A percentile compares a stretch with the other conserved stretches of the same genome.
phyloP scores from a whole-genome alignment of 805 yeast genomes.

The Sungouiozyma intestinalis region DNA sequence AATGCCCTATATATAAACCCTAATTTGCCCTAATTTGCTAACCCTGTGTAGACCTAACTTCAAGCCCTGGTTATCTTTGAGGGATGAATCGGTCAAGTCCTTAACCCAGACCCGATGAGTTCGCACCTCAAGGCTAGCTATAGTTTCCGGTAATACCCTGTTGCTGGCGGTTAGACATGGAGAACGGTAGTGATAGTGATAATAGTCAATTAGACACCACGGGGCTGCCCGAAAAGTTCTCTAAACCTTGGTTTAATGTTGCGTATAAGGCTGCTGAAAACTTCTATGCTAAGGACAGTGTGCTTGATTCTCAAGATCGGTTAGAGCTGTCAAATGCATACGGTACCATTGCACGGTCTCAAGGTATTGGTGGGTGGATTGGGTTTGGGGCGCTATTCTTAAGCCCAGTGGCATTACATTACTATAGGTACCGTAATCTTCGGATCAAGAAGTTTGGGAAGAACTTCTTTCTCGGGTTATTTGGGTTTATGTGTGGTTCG shows the following conservation, averaged over 20 bases:
- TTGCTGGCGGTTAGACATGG: background rate
- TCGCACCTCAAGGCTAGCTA: no score
- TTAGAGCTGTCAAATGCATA: constrained; percentile 32
- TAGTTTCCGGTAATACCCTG: background rate
- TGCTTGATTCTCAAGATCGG: constrained; percentile 34
- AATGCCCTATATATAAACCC: background rate
- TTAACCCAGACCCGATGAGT: no score
- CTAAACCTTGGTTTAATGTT: constrained; percentile 27
- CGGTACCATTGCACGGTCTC: constrained; percentile 27
- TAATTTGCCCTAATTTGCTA: no score
- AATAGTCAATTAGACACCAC: background rate
- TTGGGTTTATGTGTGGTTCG: constrained; percentile 30
- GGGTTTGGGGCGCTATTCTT: constrained; percentile 34
- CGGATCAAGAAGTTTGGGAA: constrained; percentile 33
- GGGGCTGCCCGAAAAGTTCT: constrained; percentile 5
- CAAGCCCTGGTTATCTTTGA: no score
- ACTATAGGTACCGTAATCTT: constrained; percentile 25
- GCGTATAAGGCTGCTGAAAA: constrained; percentile 35
- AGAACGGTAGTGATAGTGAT: background rate
- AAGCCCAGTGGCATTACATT: constrained; percentile 34
- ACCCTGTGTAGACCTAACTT: no score
- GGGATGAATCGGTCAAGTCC: no score
- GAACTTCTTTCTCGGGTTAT: constrained; percentile 34
- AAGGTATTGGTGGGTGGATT: constrained; percentile 32
- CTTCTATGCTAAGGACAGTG: constrained; percentile 42